These are phyloP conservation scores for Neurospora sp. DNA, from an alignment of 495 filamentous ascomycete genomes.

Conservation along the genomic window DNA sequence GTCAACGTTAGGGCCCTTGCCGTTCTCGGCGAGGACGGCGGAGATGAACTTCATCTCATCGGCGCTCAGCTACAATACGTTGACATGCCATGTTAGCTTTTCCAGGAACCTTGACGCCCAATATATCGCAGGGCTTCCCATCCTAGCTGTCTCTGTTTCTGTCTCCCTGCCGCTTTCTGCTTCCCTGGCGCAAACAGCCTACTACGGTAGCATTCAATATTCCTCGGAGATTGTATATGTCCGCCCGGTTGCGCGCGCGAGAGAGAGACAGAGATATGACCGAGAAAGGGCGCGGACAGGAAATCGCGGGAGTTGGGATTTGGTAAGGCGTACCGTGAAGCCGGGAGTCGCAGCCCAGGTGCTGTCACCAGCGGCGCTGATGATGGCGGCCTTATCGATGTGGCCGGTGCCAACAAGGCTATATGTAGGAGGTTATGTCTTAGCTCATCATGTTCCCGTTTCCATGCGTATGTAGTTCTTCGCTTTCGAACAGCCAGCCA, in stretches of 20 bases:
- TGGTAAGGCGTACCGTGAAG: constrained; percentile 53
- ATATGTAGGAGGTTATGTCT: not conserved
- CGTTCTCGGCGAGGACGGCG: constrained; percentile 28
- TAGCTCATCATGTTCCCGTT: not conserved
- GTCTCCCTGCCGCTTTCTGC: not conserved
- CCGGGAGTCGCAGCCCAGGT: constrained; percentile 64
- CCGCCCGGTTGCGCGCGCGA: not conserved
- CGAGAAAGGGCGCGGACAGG: not conserved
- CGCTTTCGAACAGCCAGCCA: not conserved
- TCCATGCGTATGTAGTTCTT: not conserved
- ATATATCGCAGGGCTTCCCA: not conserved
- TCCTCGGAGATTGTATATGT: not conserved
- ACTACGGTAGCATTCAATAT: not conserved
- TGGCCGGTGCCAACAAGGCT: constrained; percentile 79
- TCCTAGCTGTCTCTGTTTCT: not conserved
- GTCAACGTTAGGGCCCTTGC: constrained; percentile 33
- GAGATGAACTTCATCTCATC: constrained; percentile 49
- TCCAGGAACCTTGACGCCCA: not conserved
- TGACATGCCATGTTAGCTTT: not conserved
- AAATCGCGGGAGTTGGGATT: not conserved
- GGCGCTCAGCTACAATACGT: constrained; percentile 37
- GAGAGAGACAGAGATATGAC: not conserved
- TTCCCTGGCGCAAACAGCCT: not conserved
- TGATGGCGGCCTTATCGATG: constrained; percentile 80
- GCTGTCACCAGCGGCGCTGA: constrained; percentile 69